A percentile compares a stretch with the other conserved stretches of the same genome.
These are phyloP conservation scores for Aureobasidium lini DNA, from an alignment of 2,329 filamentous ascomycete species.

Conservation along the genomic window DNA sequence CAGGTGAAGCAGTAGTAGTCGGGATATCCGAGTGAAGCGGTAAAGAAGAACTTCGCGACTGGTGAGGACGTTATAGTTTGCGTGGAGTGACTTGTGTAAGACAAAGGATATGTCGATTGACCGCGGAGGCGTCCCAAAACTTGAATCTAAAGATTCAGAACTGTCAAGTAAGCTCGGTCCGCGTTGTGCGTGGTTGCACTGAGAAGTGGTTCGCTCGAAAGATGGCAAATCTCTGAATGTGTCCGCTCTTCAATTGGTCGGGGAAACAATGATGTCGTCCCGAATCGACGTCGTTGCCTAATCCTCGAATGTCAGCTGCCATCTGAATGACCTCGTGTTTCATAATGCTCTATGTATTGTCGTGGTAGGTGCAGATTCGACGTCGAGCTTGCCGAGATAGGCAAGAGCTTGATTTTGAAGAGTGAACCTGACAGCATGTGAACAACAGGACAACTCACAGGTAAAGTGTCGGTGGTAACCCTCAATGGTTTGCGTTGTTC, in stretches of 20 bases:
- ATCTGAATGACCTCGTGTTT: background rate
- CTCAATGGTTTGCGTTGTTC: background rate
- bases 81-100: background rate
- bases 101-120: background rate
- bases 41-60: no score
- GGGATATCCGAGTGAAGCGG: no score
- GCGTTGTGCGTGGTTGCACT: conserved; percentile 5
- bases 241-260: background rate
- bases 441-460: background rate
- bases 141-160: background rate
- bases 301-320: background rate
- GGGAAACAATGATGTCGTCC: background rate
- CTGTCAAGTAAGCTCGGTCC: background rate
- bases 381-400: background rate
- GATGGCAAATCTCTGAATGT: background rate
- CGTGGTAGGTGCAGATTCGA: background rate
- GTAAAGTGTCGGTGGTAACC: background rate
- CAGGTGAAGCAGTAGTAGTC: no score
- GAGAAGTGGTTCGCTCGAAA: background rate
- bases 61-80: background rate
- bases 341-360: background rate
- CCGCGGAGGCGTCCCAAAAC: background rate
- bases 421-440: background rate
- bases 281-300: background rate
- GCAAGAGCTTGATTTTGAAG: background rate